These are phyloP conservation scores for Daedalea quercina DNA, from an alignment of 768 basidiomycete genomes.

Conservation along the genomic window DNA sequence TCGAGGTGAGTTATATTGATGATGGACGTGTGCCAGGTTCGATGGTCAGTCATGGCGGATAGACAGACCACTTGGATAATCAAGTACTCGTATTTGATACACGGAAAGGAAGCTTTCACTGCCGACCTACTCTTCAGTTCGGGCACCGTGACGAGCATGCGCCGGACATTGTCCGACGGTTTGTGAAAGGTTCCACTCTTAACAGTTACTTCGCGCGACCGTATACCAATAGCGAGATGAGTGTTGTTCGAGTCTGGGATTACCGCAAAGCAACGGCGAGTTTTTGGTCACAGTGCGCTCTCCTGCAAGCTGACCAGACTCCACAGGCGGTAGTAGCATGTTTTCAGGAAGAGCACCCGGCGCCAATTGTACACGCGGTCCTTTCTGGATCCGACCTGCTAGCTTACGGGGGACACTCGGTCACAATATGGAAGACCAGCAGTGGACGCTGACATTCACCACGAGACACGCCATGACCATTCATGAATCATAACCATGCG, in stretches of 20 bases:
- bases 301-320: conserved; percentile 1
- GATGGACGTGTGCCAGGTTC: background rate
- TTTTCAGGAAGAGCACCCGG: conserved; percentile 24
- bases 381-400: conserved; percentile 34
- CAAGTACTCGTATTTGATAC: conserved; percentile 46
- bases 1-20: conserved; percentile 36
- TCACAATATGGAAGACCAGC: conserved; percentile 28
- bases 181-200: conserved; percentile 33
- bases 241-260: conserved; percentile 39
- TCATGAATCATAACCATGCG: background rate
- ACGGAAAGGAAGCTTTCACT: conserved; percentile 32
- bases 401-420: conserved; percentile 32
- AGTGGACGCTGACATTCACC: background rate
- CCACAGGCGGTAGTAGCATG: conserved; percentile 30
- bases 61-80: conserved; percentile 43
- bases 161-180: conserved; percentile 11
- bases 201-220: conserved; percentile 39
- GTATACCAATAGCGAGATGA: conserved; percentile 32
- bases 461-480: background rate
- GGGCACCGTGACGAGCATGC: conserved; percentile 28
- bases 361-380: conserved; percentile 33
- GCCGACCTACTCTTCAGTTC: conserved; percentile 37
- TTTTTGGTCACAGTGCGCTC: background rate
- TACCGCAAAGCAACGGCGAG: conserved; percentile 41
- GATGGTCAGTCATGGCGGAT: background rate